phyloP scores from a whole-genome alignment of 768 basidiomycete species.

The Lactarius hatsudake region DNA sequence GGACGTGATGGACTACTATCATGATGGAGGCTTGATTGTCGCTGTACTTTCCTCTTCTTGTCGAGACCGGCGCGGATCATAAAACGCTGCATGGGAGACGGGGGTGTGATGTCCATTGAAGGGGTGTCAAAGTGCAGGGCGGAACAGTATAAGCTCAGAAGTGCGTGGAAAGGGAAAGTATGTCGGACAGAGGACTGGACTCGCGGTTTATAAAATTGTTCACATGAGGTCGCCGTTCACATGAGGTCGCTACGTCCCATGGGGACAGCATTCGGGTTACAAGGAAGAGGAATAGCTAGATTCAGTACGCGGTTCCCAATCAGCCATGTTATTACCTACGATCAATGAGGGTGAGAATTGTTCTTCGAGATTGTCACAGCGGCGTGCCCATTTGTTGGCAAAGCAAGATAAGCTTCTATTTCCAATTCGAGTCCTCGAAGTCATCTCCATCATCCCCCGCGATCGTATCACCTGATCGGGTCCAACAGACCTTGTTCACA shows the following conservation, averaged over 20 bases:
- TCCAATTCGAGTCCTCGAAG: neutral
- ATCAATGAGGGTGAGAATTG: neutral
- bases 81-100: neutral
- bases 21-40: neutral
- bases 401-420: neutral
- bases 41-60: conserved; percentile 9
- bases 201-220: neutral
- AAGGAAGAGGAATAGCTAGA: neutral
- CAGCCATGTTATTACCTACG: neutral
- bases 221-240: neutral
- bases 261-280: neutral
- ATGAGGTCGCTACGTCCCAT: neutral
- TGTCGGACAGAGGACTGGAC: neutral
- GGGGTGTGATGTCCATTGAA: neutral
- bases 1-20: neutral
- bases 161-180: neutral
- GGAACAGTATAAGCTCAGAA: neutral
- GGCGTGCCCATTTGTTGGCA: neutral
- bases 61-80: neutral
- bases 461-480: neutral
- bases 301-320: neutral
- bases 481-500: neutral
- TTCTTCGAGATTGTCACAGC: neutral
- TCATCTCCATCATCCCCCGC: neutral
- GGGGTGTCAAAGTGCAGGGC: neutral